Conservation (phyloP, 2,329 filamentous ascomycete species). For the Pseudonectria foliicola region DNA sequence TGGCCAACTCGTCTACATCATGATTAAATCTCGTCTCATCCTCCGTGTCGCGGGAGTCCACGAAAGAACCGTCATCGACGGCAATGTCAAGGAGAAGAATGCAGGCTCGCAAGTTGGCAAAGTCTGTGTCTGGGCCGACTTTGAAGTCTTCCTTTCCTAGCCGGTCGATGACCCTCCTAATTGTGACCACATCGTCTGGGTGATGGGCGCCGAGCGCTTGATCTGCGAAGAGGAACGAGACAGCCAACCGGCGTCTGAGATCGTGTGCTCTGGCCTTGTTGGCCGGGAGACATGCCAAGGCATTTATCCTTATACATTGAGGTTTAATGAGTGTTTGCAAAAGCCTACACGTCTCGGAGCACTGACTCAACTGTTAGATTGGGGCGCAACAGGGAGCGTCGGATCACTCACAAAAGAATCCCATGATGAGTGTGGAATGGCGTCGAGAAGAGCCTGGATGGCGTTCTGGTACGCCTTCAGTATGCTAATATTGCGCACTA, state of each 20-base stretch:
- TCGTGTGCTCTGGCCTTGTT: conserved; percentile 44
- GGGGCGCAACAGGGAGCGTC: background rate
- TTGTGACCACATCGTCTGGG: conserved; percentile 34
- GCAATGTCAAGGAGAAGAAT: conserved; percentile 66
- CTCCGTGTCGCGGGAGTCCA: conserved; percentile 20
- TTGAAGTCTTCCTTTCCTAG: conserved; percentile 43
- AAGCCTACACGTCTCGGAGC: conserved; percentile 38
- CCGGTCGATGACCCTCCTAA: conserved; percentile 38
- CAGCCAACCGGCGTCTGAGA: conserved; percentile 59
- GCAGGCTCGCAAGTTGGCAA: conserved; percentile 57
- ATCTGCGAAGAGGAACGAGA: conserved; percentile 54
- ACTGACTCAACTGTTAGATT: conserved; percentile 31
- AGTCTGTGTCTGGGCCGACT: conserved; percentile 55
- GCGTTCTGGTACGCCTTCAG: conserved; percentile 34
- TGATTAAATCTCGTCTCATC: conserved; percentile 54
- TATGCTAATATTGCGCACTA: conserved; percentile 37
- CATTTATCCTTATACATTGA: conserved; percentile 48
- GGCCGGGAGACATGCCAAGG: conserved; percentile 53
- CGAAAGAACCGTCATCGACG: conserved; percentile 53
- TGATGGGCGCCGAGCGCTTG: conserved; percentile 32
- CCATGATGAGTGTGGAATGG: conserved; percentile 33
- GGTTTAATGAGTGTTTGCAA: conserved; percentile 38
- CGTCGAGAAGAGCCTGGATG: conserved; percentile 35
- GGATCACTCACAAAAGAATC: conserved; percentile 34
- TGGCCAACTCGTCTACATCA: conserved; percentile 60